phyloP scores from a whole-genome alignment of 1,139 yeast genomes.

The Candida sp. region DNA sequence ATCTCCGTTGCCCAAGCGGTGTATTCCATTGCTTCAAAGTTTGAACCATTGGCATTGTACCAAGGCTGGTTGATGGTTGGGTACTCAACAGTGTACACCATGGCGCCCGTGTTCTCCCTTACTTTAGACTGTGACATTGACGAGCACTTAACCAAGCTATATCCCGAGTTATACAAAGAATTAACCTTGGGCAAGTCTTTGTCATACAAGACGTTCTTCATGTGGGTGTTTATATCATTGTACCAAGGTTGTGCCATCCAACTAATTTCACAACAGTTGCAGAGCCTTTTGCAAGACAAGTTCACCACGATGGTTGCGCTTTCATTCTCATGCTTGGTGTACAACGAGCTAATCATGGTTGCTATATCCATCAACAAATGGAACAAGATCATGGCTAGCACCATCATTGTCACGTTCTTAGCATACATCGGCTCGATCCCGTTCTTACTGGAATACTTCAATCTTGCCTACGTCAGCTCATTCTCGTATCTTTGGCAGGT shows the following conservation, averaged over 20 bases:
- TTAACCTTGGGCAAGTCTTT: slow-evolving; percentile 86
- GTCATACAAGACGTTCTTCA: slow-evolving; percentile 85
- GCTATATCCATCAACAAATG: slow-evolving; percentile 91
- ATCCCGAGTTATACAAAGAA: slow-evolving; percentile 96
- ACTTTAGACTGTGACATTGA: slow-evolving; percentile 93
- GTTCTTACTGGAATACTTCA: slow-evolving; percentile 82
- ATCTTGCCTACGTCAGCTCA: slow-evolving; percentile 64
- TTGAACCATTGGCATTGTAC: slow-evolving; percentile 93
- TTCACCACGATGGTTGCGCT: slow-evolving; percentile 85
- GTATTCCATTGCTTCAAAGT: slow-evolving; percentile 81
- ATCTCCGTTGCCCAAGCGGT: slow-evolving; percentile 98
- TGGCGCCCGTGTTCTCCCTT: slow-evolving; percentile 97
- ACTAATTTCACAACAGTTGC: slow-evolving; percentile 75
- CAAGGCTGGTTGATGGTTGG: slow-evolving; percentile 99
- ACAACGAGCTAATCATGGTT: slow-evolving; percentile 93
- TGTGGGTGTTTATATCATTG: slow-evolving; percentile 88
- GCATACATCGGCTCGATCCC: slow-evolving; percentile 81
- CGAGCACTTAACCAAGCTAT: slow-evolving; percentile 85
- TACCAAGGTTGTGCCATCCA: slow-evolving; percentile 90
- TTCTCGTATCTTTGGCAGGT: slow-evolving; percentile 73
- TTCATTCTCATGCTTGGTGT: slow-evolving; percentile 77
- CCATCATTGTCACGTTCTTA: slow-evolving; percentile 72
- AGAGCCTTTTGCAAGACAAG: slow-evolving; percentile 56
- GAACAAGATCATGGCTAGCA: slow-evolving; percentile 77
- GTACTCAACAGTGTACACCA: slow-evolving; percentile 94